These are phyloP conservation scores for Tuber aestivum DNA, from an alignment of 495 filamentous ascomycete species.

Conservation along the genomic window DNA sequence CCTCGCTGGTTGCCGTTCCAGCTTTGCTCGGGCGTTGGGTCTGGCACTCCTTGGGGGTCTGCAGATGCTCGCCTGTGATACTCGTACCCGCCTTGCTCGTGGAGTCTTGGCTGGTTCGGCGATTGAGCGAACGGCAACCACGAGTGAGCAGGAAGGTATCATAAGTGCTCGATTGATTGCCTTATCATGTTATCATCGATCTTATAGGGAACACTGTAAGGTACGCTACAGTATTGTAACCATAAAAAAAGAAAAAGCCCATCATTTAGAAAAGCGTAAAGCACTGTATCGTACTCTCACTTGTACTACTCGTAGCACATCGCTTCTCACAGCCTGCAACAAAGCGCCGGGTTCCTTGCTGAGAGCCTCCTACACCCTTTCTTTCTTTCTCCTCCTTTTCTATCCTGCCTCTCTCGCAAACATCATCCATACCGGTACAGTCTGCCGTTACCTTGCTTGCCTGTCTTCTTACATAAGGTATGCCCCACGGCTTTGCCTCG, in stretches of 20 bases:
- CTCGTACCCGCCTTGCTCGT: neutral
- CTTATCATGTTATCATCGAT: neutral
- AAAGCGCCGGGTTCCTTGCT: neutral
- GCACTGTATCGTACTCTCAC: neutral
- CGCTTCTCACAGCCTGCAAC: neutral
- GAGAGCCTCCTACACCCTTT: neutral
- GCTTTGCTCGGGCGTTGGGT: neutral
- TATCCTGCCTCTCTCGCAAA: neutral
- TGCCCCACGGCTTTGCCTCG: slow-evolving; percentile 15
- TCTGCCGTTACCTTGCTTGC: neutral
- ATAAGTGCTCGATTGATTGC: neutral
- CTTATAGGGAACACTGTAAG: neutral
- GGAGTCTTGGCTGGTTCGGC: neutral
- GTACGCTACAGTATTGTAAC: neutral
- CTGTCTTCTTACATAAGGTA: neutral
- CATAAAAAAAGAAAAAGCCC: neutral
- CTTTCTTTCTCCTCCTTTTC: neutral
- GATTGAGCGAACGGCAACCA: neutral
- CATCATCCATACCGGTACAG: neutral
- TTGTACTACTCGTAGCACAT: neutral
- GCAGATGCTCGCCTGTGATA: neutral
- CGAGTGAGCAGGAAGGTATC: neutral
- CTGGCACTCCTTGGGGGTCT: neutral
- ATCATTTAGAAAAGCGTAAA: neutral
- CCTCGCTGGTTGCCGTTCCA: neutral